Percentiles rank a stretch among this genome's conserved stretches.
These are phyloP conservation scores for Hypericum perforatum DNA, from an alignment of 345 rosid genomes.

Conservation along the genomic window DNA sequence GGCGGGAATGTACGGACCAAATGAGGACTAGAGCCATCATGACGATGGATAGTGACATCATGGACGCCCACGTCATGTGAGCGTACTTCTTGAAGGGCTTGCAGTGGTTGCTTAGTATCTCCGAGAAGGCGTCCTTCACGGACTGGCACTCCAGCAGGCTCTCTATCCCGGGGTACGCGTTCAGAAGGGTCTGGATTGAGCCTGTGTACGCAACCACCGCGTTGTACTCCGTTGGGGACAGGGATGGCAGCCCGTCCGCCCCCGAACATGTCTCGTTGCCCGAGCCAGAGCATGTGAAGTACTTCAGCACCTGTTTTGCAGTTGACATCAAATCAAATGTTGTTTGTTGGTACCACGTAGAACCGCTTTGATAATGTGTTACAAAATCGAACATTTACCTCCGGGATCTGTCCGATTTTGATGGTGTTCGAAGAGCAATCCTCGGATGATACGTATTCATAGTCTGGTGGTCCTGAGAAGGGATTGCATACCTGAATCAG, in stretches of 20 bases:
- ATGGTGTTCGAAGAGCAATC: slow-evolving; percentile 45
- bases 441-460: slow-evolving; percentile 27
- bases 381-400: slow-evolving; percentile 22
- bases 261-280: slow-evolving; percentile 29
- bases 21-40: slow-evolving; percentile 37
- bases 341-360: too few species aligned
- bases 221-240: slow-evolving; percentile 24
- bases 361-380: too few species aligned
- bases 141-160: slow-evolving; percentile 39
- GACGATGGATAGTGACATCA: slow-evolving; percentile 31
- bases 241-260: slow-evolving; percentile 20
- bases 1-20: slow-evolving; percentile 18
- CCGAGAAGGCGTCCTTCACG: slow-evolving; percentile 47
- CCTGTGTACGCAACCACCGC: slow-evolving; percentile 37
- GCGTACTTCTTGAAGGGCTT: slow-evolving; percentile 37
- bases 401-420: slow-evolving; percentile 42
- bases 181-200: slow-evolving; percentile 41
- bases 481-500: slow-evolving; percentile 50
- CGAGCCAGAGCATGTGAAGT: slow-evolving; percentile 33
- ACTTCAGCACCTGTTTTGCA: slow-evolving; percentile 22
- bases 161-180: slow-evolving; percentile 50
- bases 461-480: slow-evolving; percentile 52
- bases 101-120: slow-evolving; percentile 41
- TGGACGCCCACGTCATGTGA: slow-evolving; percentile 39
- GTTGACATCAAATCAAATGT: too few species aligned